Conservation (phyloP, 2,329 filamentous ascomycete species). For the Monilinia fructicola region DNA sequence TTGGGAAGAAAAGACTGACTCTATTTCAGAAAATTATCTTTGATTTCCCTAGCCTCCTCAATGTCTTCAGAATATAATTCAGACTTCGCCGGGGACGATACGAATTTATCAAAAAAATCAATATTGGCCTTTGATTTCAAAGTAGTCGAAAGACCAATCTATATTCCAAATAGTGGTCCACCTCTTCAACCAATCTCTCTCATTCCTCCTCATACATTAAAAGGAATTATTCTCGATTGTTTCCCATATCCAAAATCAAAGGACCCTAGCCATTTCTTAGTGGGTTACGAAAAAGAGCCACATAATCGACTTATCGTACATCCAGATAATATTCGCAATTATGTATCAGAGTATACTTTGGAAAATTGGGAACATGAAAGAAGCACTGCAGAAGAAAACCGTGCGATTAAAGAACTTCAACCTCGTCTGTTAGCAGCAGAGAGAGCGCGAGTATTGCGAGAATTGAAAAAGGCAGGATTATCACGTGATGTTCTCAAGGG, state of each 20-base stretch:
- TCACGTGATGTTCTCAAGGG: constrained; percentile 21
- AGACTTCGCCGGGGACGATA: constrained; percentile 14
- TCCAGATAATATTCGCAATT: constrained; percentile 52
- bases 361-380: constrained; percentile 57
- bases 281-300: constrained; percentile 32
- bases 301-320: constrained; percentile 55
- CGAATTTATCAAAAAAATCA: constrained; percentile 13
- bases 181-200: constrained; percentile 50
- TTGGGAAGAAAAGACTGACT: not conserved
- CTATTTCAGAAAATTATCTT: not conserved
- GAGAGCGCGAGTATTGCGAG: constrained; percentile 16
- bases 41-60: not conserved
- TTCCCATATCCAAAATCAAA: constrained; percentile 46
- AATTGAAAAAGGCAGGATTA: constrained; percentile 19
- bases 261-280: constrained; percentile 31
- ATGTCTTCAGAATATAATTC: constrained; percentile 8
- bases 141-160: constrained; percentile 40
- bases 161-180: constrained; percentile 51
- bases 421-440: constrained; percentile 23
- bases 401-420: constrained; percentile 25
- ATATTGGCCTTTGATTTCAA: constrained; percentile 35
- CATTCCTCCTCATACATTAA: constrained; percentile 50
- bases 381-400: constrained; percentile 20
- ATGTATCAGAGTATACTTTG: constrained; percentile 55
- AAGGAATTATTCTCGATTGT: constrained; percentile 55